Evolutionary conservation across 805 yeast genomes (phyloP).

Genomic region (Scheffersomyces ergatensis): DNA sequence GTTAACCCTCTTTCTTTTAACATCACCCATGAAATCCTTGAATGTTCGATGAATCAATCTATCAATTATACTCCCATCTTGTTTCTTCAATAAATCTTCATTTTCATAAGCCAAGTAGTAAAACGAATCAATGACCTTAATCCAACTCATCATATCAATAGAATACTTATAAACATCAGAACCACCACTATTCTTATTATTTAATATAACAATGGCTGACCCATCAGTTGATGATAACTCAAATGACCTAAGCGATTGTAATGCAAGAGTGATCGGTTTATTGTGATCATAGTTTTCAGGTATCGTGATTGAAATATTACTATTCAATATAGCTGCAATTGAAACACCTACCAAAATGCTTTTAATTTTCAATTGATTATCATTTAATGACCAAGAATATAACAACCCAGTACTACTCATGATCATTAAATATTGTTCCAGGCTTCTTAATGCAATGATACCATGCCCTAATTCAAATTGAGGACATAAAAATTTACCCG

Average conservation of each 20-base stretch:
- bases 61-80: neutral
- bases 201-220: conserved; percentile 39
- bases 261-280: neutral
- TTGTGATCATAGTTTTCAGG: neutral
- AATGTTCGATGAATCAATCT: conserved; percentile 3
- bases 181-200: conserved; percentile 16
- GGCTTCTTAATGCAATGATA: conserved; percentile 36
- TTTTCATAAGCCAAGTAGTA: conserved; percentile 14
- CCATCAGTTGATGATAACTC: conserved; percentile 39
- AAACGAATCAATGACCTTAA: conserved; percentile 46
- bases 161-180: conserved; percentile 42
- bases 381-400: conserved; percentile 48
- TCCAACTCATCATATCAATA: conserved; percentile 45
- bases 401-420: conserved; percentile 52
- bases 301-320: conserved; percentile 12
- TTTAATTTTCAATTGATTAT: conserved; percentile 14
- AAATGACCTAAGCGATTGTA: conserved; percentile 8
- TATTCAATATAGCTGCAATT: conserved; percentile 53
- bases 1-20: conserved; percentile 8
- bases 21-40: conserved; percentile 11
- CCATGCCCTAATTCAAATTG: conserved; percentile 51
- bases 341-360: conserved; percentile 44
- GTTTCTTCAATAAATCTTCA: too few species aligned
- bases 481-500: conserved; percentile 48
- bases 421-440: conserved; percentile 32